Base-by-base conservation (phyloP, 164 flowering plant genomes). In the Vitis riparia region DNA sequence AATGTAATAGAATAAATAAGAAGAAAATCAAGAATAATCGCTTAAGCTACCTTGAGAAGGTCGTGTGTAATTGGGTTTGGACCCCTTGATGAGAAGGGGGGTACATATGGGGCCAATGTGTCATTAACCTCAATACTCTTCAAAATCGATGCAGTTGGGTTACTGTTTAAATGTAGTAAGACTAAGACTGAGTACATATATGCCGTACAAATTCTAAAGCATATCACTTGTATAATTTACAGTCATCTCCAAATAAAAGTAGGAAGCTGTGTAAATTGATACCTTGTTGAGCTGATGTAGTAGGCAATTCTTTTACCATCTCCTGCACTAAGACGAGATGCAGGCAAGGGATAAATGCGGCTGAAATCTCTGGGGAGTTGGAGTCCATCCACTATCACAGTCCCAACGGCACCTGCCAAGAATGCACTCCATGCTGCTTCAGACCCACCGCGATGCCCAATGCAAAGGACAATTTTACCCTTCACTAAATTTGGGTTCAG, bases 391-490 rank as follows among this genome's bases (percentile, higher is more conserved):
- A 58, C 70, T 79, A 74, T 71, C 2, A 90, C 32, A 5, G 77
- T 55, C 13, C 89, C 91, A 27, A 65, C 62, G 12, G 89, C 91
- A 59, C 84, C 84, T 1, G 78, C 79, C 0, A 5, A 1, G 5
- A 79, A 50, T 10, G 75, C 27, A 11, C 23, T 23, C 23, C 23
- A 23, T 23, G 23, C 55, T 3, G 8, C 27, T 23, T 23, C 23
- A 23, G 1, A 1, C 13, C 74, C 81, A 1, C 23, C 23, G 23
- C 1, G 0, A 13, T 2, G 23, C 3, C 2, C 11, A 27, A 84
- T 88, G 55, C 92, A 90, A 0, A 90, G 23, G 30, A 90, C 81
- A 49, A 90, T 87, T 69, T 81, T 88, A 0, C 88, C 92, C 50
- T 72, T 77, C 60, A 87, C 87, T 51, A 71, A n/a, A 13, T 13